Conservation (phyloP, 106 monocot genomes). For the Agapanthus africanus region DNA sequence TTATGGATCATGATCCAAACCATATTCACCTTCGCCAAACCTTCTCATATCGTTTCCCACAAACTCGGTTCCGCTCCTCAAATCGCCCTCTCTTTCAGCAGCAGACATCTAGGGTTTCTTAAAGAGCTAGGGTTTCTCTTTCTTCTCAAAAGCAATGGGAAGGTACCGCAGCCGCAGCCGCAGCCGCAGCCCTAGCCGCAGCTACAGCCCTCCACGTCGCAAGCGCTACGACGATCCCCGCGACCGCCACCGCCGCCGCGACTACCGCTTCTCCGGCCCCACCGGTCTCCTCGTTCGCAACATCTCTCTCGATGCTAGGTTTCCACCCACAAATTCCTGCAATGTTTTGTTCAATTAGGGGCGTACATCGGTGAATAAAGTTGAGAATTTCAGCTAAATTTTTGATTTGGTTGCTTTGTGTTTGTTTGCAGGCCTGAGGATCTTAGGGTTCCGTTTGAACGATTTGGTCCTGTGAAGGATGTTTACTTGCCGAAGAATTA, state of each 20-base stretch:
- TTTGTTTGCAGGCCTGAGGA: constrained; percentile 54
- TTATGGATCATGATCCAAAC: too few species aligned
- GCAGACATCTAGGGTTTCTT: constrained; percentile 9
- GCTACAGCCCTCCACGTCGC: constrained; percentile 30
- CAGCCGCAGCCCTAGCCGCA: constrained; percentile 23
- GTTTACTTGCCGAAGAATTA: constrained; percentile 94
- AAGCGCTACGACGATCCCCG: constrained; percentile 62
- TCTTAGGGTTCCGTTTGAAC: constrained; percentile 80
- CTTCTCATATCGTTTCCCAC: too few species aligned
- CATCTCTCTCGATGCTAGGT: constrained; percentile 82
- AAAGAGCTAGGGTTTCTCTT: background rate
- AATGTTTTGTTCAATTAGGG: background rate
- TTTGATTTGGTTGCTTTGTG: constrained; percentile 3
- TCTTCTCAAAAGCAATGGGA: constrained; percentile 7
- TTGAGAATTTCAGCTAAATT: background rate
- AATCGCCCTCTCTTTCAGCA: too few species aligned
- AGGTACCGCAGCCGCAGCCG: constrained; percentile 38
- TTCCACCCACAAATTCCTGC: too few species aligned
- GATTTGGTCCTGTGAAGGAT: constrained; percentile 88
- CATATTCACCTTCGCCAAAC: too few species aligned
- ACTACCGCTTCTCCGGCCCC: constrained; percentile 41
- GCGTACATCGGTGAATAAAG: background rate
- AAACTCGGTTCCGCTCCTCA: too few species aligned
- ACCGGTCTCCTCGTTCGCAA: constrained; percentile 87
- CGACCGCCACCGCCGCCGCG: constrained; percentile 32